Evolutionary conservation across 2,329 filamentous ascomycete species (phyloP), one percentile per base, ranked within the genome.

Genomic region (Thelonectria discophora): DNA sequence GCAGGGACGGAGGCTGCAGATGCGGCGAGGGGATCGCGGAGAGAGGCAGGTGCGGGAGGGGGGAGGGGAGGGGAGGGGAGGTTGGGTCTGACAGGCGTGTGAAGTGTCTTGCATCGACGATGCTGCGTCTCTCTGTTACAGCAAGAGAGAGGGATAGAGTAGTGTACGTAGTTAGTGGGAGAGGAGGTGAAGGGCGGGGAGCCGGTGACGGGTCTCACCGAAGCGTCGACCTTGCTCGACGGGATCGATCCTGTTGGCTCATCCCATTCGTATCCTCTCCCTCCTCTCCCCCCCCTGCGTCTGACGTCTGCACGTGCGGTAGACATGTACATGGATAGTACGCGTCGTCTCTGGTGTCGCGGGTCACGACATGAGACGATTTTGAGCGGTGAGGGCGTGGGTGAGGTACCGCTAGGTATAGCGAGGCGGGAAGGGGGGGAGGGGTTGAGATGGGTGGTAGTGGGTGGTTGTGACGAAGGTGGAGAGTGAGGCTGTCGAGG

Each of bases 1-100:
- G 57, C 61, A 70, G 68, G 68, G 60, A 62, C 50, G 53, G 59
- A 42, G 32, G 12, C 4, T 11, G 20, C 20, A 42, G 53, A 34
- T 21, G 32, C 24, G 15, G 21, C 30, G 15, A 24, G 40, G 18
- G 40, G 39, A 58, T 57, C 54, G 46, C 40, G 46, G 46, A 50
- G 46, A 50, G 21, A 24, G 21, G 37, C 21, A 55, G 34, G 27
- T 27, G 54, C 27, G 34, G 54, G 21, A 37, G 46, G 18, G 40
- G 20, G 49, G 46, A 34, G 13, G 21, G 27, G 37, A 24, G 24
- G 24, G 24, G 24, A 7, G 24, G 24, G 24, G 24, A 30, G 27
- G 27, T 30, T 30, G 8, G 27, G 27, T 30, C 27, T 30, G 15
- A 4, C 34, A 37, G 17, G 30, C 37, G 37, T 15, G 12, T 34